A percentile compares a stretch with the other conserved stretches of the same genome.
phyloP scores from a whole-genome alignment of 2,329 filamentous ascomycete genomes.

The Colletotrichum sp. region DNA sequence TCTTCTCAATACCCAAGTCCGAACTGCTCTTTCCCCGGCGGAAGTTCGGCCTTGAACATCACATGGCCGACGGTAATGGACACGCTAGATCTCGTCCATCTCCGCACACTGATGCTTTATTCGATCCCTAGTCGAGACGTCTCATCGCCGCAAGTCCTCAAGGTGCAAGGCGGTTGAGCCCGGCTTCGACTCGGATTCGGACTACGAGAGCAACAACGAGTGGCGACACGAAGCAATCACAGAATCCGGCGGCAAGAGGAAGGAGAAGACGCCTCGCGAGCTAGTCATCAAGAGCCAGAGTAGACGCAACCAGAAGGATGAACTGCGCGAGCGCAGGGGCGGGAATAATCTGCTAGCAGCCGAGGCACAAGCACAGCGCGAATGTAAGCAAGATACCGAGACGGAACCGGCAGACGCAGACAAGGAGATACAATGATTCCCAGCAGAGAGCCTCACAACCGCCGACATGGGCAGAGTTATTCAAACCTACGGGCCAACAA shows the following conservation, averaged over 20 bases:
- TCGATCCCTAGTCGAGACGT: neutral
- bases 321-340: too few species aligned
- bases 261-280: too few species aligned
- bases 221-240: too few species aligned
- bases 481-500: too few species aligned
- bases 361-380: too few species aligned
- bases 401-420: neutral
- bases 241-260: too few species aligned
- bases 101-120: neutral
- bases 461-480: neutral
- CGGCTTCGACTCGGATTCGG: too few species aligned
- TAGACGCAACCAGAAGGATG: too few species aligned
- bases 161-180: neutral
- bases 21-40: neutral
- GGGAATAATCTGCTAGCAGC: too few species aligned
- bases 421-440: neutral
- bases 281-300: too few species aligned
- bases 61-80: neutral
- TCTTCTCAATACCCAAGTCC: neutral
- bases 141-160: neutral
- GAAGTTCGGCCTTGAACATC: neutral
- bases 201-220: too few species aligned
- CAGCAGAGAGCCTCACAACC: neutral
- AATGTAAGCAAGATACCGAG: too few species aligned
- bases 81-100: neutral